Base-by-base conservation (phyloP, 139 green algal species). In the Gonium pectorale region DNA sequence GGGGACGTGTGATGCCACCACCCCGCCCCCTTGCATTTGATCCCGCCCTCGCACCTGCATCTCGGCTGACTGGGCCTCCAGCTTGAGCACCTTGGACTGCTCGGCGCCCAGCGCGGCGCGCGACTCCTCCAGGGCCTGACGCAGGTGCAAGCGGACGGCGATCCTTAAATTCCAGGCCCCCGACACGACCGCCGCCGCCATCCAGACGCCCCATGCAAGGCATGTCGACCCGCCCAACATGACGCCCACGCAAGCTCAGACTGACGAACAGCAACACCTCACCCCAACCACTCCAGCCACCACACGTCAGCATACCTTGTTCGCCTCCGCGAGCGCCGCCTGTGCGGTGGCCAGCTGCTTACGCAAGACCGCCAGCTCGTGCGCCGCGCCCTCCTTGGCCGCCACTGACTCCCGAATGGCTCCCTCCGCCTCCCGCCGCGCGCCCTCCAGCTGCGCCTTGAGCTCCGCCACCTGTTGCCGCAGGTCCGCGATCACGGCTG, bases 281-380 rank as follows among this genome's bases (percentile, higher is more conserved):
- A n/a, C n/a, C n/a, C n/a, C 49, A 56, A 56, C 49, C 49, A 56
- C 13, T 56, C 17, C 49, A 17, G 13, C 49, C 17, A 13, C 49
- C 17, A 56, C 49, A 13, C 49, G 13, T 56, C 13, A 22, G 6
- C 72, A 1, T 60, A 92, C 91, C 88, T 89, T 89, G 46, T 90
- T 90, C 3, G 89, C 82, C 68, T 85, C 80, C 21, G 91, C 91
- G 13, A 88, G 31, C 41, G 88, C 74, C 13, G 72, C 69, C 80
- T 95, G 90, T 22, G 91, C 90, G 17, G 72, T 81, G 4, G 88
- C 64, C 27, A 98, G 89, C 89, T 98, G 94, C 37, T 93, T 88
- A 0, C 93, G 90, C 91, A 97, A 93, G 71, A 98, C 87, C 13
- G 91, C 91, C 69, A 97, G 75, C 91, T 98, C 93, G 3, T 87